These are phyloP conservation scores for Ilex asprella DNA, from an alignment of 257 asterid genomes.

Conservation along the genomic window DNA sequence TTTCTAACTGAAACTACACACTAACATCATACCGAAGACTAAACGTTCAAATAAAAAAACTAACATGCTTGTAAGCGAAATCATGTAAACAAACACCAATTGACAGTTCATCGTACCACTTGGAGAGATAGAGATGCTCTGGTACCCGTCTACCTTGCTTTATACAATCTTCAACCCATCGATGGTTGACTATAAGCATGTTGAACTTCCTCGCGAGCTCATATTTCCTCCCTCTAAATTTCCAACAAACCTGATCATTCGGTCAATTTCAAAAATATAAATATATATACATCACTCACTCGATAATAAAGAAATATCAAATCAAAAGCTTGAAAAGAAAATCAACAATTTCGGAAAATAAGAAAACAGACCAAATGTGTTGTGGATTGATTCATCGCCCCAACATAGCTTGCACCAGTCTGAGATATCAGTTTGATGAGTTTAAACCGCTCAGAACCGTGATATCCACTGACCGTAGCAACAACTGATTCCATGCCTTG, in stretches of 20 bases:
- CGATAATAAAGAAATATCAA: background rate
- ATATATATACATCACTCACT: background rate
- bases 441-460: conserved; percentile 28
- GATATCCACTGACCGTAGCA: conserved; percentile 44
- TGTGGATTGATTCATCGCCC: conserved; percentile 25
- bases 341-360: too few relatives aligned
- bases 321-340: background rate
- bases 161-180: conserved; percentile 87
- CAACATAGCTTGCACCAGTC: conserved; percentile 36
- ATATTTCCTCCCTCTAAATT: conserved; percentile 36
- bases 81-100: too few relatives aligned
- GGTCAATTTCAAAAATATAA: background rate
- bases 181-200: conserved; percentile 54
- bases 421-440: conserved; percentile 33
- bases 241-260: conserved; percentile 35
- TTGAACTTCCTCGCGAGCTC: conserved; percentile 25
- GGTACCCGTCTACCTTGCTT: conserved; percentile 54
- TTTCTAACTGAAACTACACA: too few relatives aligned
- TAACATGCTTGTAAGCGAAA: too few relatives aligned
- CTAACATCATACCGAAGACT: too few relatives aligned
- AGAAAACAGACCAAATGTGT: conserved; percentile 34
- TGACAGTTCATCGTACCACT: conserved; percentile 36
- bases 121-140: conserved; percentile 45
- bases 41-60: too few relatives aligned
- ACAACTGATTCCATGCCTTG: conserved; percentile 63